Conservation (phyloP, 2,329 filamentous ascomycete genomes). For the Fusarium sp. region DNA sequence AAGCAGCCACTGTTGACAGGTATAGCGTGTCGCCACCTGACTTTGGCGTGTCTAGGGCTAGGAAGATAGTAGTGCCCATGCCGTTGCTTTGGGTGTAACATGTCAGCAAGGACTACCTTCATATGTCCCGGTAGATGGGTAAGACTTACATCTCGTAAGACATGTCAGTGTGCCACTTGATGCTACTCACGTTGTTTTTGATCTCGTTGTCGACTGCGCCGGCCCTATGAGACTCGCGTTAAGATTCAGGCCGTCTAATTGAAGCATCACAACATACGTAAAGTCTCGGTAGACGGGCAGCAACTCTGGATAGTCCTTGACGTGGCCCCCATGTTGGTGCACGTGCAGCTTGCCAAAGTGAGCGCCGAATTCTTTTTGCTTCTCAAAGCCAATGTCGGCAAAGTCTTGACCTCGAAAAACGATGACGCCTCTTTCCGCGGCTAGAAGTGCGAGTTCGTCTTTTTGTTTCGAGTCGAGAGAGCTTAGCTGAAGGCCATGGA, state of each 20-base stretch:
- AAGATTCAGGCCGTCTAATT: no score
- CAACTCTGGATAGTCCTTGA: constrained; percentile 15
- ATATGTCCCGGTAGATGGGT: no score
- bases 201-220: constrained; percentile 28
- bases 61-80: constrained; percentile 3
- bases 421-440: constrained; percentile 9
- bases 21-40: constrained; percentile 11
- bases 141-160: constrained; percentile 7
- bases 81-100: not conserved
- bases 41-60: not conserved
- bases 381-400: constrained; percentile 13
- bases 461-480: constrained; percentile 1
- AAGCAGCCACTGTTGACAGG: constrained; percentile 6
- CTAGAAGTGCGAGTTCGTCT: constrained; percentile 16
- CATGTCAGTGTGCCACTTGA: constrained; percentile 18
- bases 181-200: constrained; percentile 21
- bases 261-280: not conserved
- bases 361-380: constrained; percentile 13
- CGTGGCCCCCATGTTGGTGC: constrained; percentile 27
- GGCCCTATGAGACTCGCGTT: not conserved
- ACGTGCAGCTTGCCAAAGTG: constrained; percentile 21
- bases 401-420: constrained; percentile 22
- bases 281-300: constrained; percentile 20
- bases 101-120: not conserved
- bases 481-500: constrained; percentile 2